A percentile compares a stretch with the other conserved stretches of the same genome.
Evolutionary conservation across 108 stramenopile genomes (phyloP).

Genomic region (Schizochytrium sp.): DNA sequence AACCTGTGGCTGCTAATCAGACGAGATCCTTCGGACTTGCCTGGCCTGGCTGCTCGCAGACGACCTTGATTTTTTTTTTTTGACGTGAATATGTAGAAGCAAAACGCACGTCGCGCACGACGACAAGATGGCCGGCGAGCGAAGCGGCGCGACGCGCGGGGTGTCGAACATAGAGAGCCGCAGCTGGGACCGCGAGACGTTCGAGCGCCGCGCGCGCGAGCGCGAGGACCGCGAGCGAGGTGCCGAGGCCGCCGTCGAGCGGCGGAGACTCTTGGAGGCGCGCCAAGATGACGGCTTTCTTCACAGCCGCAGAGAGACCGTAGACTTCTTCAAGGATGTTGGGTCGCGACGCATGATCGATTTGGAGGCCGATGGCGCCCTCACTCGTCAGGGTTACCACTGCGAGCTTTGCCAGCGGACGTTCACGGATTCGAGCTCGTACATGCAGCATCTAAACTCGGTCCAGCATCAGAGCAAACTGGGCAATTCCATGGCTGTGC

Average conservation of each 20-base stretch:
- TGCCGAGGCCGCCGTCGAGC: neutral
- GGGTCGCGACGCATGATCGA: neutral
- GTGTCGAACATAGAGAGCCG: neutral
- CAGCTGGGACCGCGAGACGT: neutral
- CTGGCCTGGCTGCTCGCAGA: no score
- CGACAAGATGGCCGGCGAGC: no score
- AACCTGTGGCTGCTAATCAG: no score
- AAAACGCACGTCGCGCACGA: no score
- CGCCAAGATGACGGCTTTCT: neutral
- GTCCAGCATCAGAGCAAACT: neutral
- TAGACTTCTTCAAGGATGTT: neutral
- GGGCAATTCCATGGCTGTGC: neutral
- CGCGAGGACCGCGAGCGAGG: neutral
- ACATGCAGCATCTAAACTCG: neutral
- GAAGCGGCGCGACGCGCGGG: neutral
- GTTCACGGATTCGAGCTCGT: neutral
- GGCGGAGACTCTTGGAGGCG: neutral
- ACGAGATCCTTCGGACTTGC: no score
- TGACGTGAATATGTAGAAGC: no score
- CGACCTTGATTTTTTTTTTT: no score
- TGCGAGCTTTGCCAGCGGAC: constrained; percentile 11
- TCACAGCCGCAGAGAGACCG: neutral
- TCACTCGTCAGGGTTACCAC: neutral
- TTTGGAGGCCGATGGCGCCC: neutral
- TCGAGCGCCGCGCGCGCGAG: neutral